These are phyloP conservation scores for Alternaria panax DNA, from an alignment of 2,329 filamentous ascomycete genomes.

Conservation along the genomic window DNA sequence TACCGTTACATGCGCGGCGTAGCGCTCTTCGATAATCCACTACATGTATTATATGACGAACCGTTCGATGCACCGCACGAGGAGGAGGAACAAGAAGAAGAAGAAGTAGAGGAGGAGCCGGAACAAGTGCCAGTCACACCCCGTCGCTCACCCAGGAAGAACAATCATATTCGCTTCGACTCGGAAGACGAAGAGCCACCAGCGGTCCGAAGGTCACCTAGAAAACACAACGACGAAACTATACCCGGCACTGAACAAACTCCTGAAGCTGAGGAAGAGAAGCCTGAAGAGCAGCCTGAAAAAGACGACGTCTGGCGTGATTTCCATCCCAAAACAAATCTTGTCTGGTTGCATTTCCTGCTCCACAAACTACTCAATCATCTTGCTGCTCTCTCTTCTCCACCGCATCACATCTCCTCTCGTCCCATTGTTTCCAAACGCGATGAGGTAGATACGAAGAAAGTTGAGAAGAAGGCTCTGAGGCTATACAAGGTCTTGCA, in stretches of 20 bases:
- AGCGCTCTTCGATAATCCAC: constrained; percentile 55
- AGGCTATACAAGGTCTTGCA: constrained; percentile 50
- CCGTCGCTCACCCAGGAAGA: constrained; percentile 34
- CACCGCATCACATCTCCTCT: constrained; percentile 13
- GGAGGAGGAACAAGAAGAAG: background rate
- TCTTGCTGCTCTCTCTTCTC: constrained; percentile 26
- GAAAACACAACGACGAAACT: background rate
- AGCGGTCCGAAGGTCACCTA: constrained; percentile 10
- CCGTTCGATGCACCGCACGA: background rate
- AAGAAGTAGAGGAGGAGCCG: background rate
- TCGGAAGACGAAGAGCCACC: constrained; percentile 9
- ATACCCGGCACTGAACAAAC: background rate
- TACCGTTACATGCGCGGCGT: constrained; percentile 61
- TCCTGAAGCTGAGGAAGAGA: background rate
- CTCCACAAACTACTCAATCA: constrained; percentile 62
- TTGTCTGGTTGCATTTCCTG: constrained; percentile 69
- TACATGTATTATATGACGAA: constrained; percentile 25
- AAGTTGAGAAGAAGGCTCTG: constrained; percentile 46
- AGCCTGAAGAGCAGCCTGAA: background rate
- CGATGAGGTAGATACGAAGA: constrained; percentile 15
- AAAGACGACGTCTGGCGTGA: constrained; percentile 54
- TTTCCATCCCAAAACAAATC: constrained; percentile 67
- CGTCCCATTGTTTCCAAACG: background rate
- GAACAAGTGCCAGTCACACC: constrained; percentile 17
- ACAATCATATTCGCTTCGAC: constrained; percentile 40